Evolutionary conservation across 2,329 filamentous ascomycete genomes (phyloP).

Genomic region (Laburnicola sp.): DNA sequence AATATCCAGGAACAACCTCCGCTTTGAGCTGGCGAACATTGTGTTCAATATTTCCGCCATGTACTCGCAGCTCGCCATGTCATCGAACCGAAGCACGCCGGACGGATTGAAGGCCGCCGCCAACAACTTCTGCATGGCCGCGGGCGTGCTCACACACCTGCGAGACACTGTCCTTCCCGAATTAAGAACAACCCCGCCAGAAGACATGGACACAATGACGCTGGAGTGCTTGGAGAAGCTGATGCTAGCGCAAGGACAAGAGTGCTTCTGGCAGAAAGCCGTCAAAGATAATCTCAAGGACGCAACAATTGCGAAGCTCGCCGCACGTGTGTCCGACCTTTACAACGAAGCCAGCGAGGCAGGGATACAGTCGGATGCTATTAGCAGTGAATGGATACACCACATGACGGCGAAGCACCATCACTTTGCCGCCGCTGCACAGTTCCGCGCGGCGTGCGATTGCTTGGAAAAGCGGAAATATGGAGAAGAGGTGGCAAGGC

Average conservation of each 20-base stretch:
- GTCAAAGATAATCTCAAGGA: constrained; percentile 94
- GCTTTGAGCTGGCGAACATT: constrained; percentile 87
- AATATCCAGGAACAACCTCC: constrained; percentile 66
- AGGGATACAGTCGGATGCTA: constrained; percentile 83
- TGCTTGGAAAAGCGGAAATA: constrained; percentile 92
- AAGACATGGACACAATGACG: constrained; percentile 92
- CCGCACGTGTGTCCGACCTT: constrained; percentile 86
- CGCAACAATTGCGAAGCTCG: constrained; percentile 85
- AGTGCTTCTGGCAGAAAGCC: constrained; percentile 98
- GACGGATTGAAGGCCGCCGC: constrained; percentile 87
- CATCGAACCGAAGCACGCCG: constrained; percentile 73
- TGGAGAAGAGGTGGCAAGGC: constrained; percentile 87
- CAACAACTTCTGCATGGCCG: constrained; percentile 85
- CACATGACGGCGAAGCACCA: constrained; percentile 97
- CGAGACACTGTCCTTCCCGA: constrained; percentile 78
- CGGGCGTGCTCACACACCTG: constrained; percentile 80
- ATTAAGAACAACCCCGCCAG: constrained; percentile 78
- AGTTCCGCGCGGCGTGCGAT: constrained; percentile 88
- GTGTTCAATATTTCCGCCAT: constrained; percentile 91
- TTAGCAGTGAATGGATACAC: constrained; percentile 96
- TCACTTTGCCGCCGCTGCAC: constrained; percentile 93
- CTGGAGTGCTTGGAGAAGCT: constrained; percentile 81
- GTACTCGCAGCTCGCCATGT: constrained; percentile 87
- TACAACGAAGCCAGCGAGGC: constrained; percentile 84
- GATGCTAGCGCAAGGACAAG: constrained; percentile 88